These are phyloP conservation scores for Colletotrichum australisinense DNA, from an alignment of 2,329 filamentous ascomycete species.

Conservation along the genomic window DNA sequence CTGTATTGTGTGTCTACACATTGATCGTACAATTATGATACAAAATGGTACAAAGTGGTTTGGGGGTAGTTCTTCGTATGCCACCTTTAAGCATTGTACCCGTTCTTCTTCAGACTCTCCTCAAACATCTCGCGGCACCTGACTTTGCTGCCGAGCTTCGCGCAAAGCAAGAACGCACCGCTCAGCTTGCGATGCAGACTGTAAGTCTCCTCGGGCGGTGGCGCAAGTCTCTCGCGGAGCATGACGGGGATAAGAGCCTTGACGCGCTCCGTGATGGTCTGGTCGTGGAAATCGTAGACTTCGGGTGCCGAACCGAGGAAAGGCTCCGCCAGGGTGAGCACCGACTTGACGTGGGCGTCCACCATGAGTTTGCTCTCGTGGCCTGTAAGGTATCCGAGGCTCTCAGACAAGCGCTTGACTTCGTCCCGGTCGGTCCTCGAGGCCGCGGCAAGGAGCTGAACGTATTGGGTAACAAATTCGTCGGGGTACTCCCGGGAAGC, in stretches of 20 bases:
- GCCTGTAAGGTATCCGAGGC: constrained; percentile 92
- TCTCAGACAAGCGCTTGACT: constrained; percentile 76
- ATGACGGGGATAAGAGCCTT: constrained; percentile 90
- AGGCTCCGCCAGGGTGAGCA: constrained; percentile 91
- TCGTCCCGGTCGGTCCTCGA: constrained; percentile 73
- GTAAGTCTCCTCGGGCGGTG: constrained; percentile 97
- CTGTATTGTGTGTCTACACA: constrained; percentile 5
- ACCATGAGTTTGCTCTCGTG: constrained; percentile 88
- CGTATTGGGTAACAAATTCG: constrained; percentile 83
- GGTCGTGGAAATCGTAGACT: constrained; percentile 90
- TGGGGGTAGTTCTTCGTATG: no score
- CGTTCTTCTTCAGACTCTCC: constrained; percentile 58
- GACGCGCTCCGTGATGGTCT: constrained; percentile 97
- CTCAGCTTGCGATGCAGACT: constrained; percentile 94
- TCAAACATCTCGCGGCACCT: constrained; percentile 84
- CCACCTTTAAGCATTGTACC: constrained; percentile 27
- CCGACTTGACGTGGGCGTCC: constrained; percentile 87
- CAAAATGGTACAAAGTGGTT: constrained; percentile 24
- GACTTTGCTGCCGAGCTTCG: constrained; percentile 85
- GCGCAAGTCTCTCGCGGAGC: constrained; percentile 87
- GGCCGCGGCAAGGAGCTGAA: constrained; percentile 83
- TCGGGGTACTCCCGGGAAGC: constrained; percentile 88
- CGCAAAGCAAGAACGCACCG: constrained; percentile 93
- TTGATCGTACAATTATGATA: constrained; percentile 29
- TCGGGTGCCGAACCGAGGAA: constrained; percentile 82